Base-by-base conservation (phyloP, 1,139 yeast genomes). In the Blastobotrys illinoisensis region DNA sequence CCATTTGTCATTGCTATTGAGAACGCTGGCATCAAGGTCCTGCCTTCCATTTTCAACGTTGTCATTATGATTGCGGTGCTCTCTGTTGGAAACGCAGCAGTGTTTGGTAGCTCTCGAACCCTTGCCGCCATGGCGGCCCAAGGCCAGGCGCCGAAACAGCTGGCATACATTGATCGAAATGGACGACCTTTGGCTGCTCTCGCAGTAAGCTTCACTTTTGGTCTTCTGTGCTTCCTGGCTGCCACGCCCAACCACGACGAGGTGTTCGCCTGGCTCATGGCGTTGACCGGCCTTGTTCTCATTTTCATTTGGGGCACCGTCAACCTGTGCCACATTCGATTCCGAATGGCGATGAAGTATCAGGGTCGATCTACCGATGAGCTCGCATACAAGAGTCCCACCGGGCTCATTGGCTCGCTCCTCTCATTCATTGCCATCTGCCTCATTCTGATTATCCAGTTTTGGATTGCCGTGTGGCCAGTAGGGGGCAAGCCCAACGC, bases 281-380 rank as follows among this genome's bases (percentile, higher is more conserved):
- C 96, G 21, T 74, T 90, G 49, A 86, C 96, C 13, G 95, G 95
- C 56, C 79, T 88, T 60, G 85, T 95, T 47, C 85, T 96, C 1
- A 76, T 88, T 54, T 88, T 88, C 70, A 86, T 95, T 5, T 88
- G 96, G 96, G 82, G 82, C 46, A 82, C 91, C 18, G 87, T 89
- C 64, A 82, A 86, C 66, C 66, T 86, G 55, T 83, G 89, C 63
- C 95, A 85, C 63, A 75, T 89, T 57, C 79, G 96, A 69, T 88
- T 88, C 73, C 82, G 97, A 74, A 70, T 76, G 54, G 96, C 95
- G 1, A 76, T 89, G 74, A 69, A 71, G 46, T 79, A 66, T 7
- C 86, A 86, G 71, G 88, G 88, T 54, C 80, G 86, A 70, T 73
- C 77, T 43, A 71, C 81, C 16, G 78, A 77, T 52, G 96, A 88